phyloP scores from a whole-genome alignment of 1,284 basidiomycete genomes.

The Cutaneotrichosporon daszewskae region DNA sequence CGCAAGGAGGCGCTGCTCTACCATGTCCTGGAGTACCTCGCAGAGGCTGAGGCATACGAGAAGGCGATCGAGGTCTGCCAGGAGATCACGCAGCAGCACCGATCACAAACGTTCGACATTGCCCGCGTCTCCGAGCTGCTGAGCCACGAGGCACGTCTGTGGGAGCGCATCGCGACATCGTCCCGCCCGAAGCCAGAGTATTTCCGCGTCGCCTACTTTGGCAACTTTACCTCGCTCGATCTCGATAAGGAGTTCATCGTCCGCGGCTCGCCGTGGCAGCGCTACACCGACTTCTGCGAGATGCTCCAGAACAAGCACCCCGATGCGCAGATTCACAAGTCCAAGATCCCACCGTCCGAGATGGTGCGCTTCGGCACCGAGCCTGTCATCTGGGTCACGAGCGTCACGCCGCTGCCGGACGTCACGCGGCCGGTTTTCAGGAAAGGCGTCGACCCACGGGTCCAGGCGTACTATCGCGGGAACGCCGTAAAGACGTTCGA shows the following conservation, averaged over 20 bases:
- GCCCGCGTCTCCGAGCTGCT: conserved; percentile 76
- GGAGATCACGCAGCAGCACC: conserved; percentile 77
- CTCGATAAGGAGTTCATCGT: conserved; percentile 45
- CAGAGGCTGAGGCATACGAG: conserved; percentile 94
- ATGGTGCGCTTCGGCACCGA: conserved; percentile 73
- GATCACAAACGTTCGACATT: conserved; percentile 81
- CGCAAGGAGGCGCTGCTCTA: conserved; percentile 86
- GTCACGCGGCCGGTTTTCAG: conserved; percentile 71
- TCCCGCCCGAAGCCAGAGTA: conserved; percentile 83
- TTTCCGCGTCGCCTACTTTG: conserved; percentile 64
- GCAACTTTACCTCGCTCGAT: conserved; percentile 37
- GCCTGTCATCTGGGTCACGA: conserved; percentile 81
- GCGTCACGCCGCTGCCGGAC: conserved; percentile 80
- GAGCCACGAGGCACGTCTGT: conserved; percentile 70
- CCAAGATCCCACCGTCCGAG: conserved; percentile 67
- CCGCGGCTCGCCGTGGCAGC: conserved; percentile 37
- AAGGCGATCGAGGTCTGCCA: conserved; percentile 87
- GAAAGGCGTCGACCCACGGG: conserved; percentile 72
- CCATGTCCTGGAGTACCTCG: conserved; percentile 78
- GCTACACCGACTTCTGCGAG: conserved; percentile 59
- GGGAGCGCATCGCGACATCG: conserved; percentile 75
- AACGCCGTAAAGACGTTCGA: conserved; percentile 79
- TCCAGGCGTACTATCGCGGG: conserved; percentile 60
- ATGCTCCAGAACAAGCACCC: conserved; percentile 88
- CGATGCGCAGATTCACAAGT: conserved; percentile 72